Evolutionary conservation across 106 monocot species (phyloP).

Genomic region (Acorus gramineus): DNA sequence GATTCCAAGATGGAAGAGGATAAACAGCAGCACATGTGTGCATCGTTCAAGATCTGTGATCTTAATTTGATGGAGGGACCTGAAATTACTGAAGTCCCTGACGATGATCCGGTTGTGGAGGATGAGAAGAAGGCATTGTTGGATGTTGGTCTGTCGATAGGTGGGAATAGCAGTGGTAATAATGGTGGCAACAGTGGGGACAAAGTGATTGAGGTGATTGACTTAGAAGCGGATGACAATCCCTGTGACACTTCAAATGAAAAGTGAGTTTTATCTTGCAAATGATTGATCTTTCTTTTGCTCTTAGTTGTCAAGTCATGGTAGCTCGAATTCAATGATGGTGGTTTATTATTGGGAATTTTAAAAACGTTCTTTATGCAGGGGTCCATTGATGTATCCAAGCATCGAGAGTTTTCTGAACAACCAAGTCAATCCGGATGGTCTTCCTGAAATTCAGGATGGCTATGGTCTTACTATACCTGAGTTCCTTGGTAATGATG

Average conservation of each 20-base stretch:
- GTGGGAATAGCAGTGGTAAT: slow-evolving; percentile 6
- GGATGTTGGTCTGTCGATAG: slow-evolving; percentile 27
- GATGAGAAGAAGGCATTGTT: slow-evolving; percentile 14
- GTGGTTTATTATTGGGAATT: too few species aligned
- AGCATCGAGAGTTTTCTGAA: slow-evolving; percentile 40
- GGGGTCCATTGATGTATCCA: slow-evolving; percentile 35
- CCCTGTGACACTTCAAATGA: slow-evolving; percentile 25
- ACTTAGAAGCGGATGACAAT: slow-evolving; percentile 31
- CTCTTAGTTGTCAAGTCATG: not conserved
- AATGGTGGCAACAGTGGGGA: slow-evolving; percentile 10
- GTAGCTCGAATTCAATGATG: too few species aligned
- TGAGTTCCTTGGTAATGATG: slow-evolving; percentile 47
- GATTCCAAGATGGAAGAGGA: slow-evolving; percentile 27
- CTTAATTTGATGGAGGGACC: slow-evolving; percentile 53
- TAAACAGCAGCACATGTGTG: slow-evolving; percentile 13
- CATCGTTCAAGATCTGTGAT: slow-evolving; percentile 47
- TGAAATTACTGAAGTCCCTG: slow-evolving; percentile 40
- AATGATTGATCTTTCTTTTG: not conserved
- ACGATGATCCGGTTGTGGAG: slow-evolving; percentile 13
- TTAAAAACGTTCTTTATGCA: slow-evolving; percentile 8
- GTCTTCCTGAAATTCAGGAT: slow-evolving; percentile 52
- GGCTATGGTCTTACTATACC: slow-evolving; percentile 38
- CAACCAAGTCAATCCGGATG: slow-evolving; percentile 28
- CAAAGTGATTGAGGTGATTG: slow-evolving; percentile 39
- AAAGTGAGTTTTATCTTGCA: slow-evolving; percentile 30